Evolutionary conservation across 2,329 filamentous ascomycete species (phyloP).

Genomic region (Periconia sp.): DNA sequence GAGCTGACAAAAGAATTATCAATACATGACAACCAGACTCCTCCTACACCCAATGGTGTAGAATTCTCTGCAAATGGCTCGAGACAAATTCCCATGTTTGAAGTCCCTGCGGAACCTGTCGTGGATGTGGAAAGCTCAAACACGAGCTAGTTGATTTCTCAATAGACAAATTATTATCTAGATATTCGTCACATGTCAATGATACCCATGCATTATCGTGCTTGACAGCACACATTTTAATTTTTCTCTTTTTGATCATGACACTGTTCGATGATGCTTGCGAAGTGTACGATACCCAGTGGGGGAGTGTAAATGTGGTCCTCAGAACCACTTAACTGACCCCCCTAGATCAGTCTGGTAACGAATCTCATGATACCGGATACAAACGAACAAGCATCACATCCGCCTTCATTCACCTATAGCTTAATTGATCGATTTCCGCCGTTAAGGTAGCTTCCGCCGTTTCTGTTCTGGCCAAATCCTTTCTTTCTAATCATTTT

Average conservation of each 20-base stretch:
- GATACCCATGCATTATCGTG: neutral
- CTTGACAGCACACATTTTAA: neutral
- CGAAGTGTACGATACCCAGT: neutral
- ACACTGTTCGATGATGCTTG: neutral
- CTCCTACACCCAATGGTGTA: conserved; percentile 11
- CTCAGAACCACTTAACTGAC: neutral
- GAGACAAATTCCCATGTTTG: conserved; percentile 47
- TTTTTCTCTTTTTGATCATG: neutral
- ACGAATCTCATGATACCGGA: neutral
- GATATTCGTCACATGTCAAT: neutral
- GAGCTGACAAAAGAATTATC: conserved; percentile 1
- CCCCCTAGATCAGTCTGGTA: neutral
- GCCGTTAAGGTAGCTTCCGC: too few relatives aligned
- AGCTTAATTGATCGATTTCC: neutral
- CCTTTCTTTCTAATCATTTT: neutral
- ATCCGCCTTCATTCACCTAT: neutral
- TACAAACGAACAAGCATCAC: neutral
- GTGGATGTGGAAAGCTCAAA: conserved; percentile 41
- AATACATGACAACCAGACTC: neutral
- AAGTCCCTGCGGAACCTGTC: conserved; percentile 44
- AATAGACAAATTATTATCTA: neutral
- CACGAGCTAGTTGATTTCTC: conserved; percentile 13
- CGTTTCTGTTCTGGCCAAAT: neutral
- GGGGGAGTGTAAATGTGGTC: neutral
- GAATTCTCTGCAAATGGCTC: conserved; percentile 26